Percentiles rank a stretch among this genome's conserved stretches.
Conservation (phyloP, 1,139 yeast species). For the Sporopachydermia cereana region DNA sequence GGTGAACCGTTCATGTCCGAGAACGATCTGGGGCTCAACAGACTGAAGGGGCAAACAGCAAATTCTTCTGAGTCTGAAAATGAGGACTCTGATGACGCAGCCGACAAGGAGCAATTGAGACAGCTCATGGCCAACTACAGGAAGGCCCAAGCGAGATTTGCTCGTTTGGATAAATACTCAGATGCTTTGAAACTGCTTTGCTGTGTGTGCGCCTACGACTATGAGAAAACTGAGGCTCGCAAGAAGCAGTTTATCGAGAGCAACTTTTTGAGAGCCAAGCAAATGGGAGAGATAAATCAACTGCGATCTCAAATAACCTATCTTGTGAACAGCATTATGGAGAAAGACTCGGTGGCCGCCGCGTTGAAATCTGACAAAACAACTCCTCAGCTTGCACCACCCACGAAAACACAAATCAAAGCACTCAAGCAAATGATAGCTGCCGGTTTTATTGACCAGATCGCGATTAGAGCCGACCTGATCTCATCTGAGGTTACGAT, state of each 20-base stretch:
- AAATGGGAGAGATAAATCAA: constrained; percentile 75
- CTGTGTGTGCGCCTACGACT: constrained; percentile 85
- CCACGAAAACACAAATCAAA: constrained; percentile 54
- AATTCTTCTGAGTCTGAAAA: constrained; percentile 19
- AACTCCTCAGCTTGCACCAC: constrained; percentile 41
- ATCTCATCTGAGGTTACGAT: constrained; percentile 51
- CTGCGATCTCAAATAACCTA: constrained; percentile 67
- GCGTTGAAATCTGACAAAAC: neutral
- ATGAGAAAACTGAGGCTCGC: constrained; percentile 29
- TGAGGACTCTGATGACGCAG: constrained; percentile 21
- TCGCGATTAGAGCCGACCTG: constrained; percentile 74
- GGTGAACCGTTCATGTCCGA: constrained; percentile 84
- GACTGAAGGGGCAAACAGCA: constrained; percentile 14
- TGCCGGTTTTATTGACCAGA: constrained; percentile 86
- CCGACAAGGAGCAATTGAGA: constrained; percentile 31
- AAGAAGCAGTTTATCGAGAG: constrained; percentile 35
- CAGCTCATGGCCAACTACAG: constrained; percentile 37
- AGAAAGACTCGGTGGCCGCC: constrained; percentile 28
- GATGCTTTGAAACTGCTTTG: constrained; percentile 70
- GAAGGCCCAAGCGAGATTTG: constrained; percentile 47
- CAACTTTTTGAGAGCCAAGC: constrained; percentile 46
- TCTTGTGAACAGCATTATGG: constrained; percentile 51
- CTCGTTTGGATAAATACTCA: constrained; percentile 55
- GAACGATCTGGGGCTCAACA: constrained; percentile 50
- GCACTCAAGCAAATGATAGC: constrained; percentile 87